Base-by-base conservation (phyloP, 768 basidiomycete species). In the Tricholomella constricta region DNA sequence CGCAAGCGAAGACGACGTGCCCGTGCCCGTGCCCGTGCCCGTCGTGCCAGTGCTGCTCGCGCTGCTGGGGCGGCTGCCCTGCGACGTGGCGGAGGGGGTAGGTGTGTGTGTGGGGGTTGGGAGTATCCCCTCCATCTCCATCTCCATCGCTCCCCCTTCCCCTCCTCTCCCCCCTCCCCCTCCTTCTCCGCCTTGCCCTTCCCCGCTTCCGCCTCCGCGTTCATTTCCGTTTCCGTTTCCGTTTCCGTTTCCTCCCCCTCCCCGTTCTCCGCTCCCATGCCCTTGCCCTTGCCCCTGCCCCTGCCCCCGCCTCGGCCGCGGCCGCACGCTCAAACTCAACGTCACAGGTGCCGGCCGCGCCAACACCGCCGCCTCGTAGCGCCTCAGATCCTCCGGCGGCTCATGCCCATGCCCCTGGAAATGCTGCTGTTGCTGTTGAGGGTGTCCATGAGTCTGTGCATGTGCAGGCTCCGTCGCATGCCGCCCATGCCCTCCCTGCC, bases 361-460 rank as follows among this genome's bases (percentile, higher is more conserved):
- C 88, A 48, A 89, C 14, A 91, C 83, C 4, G 89, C 89, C 36
- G 86, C 86, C 63, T 89, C 86, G 52, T 91, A 91, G 51, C 81
- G 80, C 53, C 78, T 72, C 55, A 91, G 57, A 59, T 91, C 89
- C 12, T 91, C 89, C 37, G 73, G 62, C 34, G 73, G 5, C 11
- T 32, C 77, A 47, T 81, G 76, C 37, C 23, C 17, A 2, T 40
- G 27, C 37, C 19, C 3, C 34, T 48, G 44, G 17, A 3, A 31
- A n/a, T 32, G 46, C 35, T 44, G 43, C 26, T 44, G 42, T 4
- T 44, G 43, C 12, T 44, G 43, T 2, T 29, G 43, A 10, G 4
- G 41, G 37, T 6, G 11, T n/a, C n/a, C n/a, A n/a, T n/a, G n/a
- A n/a, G n/a, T n/a, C n/a, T n/a, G n/a, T n/a, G n/a, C 15, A 9